phyloP scores from a whole-genome alignment of 129 eudicot genomes.

The Logfia minima region DNA sequence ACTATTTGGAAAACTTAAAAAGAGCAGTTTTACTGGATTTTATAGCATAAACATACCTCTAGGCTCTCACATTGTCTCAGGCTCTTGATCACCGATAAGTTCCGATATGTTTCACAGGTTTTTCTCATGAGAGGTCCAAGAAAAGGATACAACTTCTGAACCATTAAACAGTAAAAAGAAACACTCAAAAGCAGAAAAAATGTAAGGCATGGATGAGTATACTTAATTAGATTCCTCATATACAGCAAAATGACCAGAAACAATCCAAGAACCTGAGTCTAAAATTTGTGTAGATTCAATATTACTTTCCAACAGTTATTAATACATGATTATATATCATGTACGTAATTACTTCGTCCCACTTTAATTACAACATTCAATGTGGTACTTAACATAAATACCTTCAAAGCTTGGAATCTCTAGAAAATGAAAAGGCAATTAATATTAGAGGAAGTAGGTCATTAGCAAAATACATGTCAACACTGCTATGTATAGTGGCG shows the following conservation, averaged over 20 bases:
- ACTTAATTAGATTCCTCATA: not conserved
- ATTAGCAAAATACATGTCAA: not conserved
- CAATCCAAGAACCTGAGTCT: slow-evolving; percentile 3
- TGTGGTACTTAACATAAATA: not conserved
- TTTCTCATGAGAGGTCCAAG: slow-evolving; percentile 91
- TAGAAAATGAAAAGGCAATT: not conserved
- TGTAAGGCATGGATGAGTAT: not conserved
- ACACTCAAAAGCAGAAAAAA: slow-evolving; percentile 6
- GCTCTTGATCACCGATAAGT: slow-evolving; percentile 79
- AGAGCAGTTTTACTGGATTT: too few relatives aligned
- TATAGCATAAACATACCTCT: slow-evolving; percentile 42
- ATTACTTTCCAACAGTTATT: slow-evolving; percentile 1
- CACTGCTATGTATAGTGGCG: not conserved
- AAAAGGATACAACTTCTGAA: slow-evolving; percentile 83
- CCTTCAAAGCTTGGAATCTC: too few relatives aligned
- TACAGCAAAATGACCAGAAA: not conserved
- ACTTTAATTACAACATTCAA: not conserved
- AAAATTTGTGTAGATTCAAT: not conserved
- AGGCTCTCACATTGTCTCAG: slow-evolving; percentile 85
- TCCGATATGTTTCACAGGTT: slow-evolving; percentile 81
- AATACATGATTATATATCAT: slow-evolving; percentile 3
- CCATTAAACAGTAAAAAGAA: slow-evolving; percentile 18
- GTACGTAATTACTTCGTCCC: not conserved
- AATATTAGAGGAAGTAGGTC: not conserved
- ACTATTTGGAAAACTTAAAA: too few relatives aligned